Evolutionary conservation across 176 grass and related monocot species (phyloP).

Genomic region (Tuctoria greenei): DNA sequence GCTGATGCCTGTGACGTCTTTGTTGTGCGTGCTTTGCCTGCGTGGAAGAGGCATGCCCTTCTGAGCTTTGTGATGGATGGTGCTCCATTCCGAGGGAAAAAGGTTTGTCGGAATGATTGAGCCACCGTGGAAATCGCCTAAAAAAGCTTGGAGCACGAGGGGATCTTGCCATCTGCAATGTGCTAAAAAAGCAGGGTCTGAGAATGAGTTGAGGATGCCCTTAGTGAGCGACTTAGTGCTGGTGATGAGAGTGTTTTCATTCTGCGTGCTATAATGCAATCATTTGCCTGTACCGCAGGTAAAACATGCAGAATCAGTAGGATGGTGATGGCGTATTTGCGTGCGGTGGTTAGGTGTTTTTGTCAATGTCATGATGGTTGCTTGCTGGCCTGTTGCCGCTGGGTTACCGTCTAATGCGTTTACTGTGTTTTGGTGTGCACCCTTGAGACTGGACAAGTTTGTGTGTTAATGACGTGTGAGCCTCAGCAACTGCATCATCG

Average conservation of each 20-base stretch:
- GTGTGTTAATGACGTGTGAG: neutral
- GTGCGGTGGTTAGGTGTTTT: conserved; percentile 26
- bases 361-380: conserved; percentile 25
- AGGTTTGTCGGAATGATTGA: conserved; percentile 24
- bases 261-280: conserved; percentile 23
- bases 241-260: neutral
- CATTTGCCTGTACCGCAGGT: neutral
- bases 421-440: neutral
- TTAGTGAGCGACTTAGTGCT: neutral
- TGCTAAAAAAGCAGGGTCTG: neutral
- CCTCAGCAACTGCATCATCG: neutral
- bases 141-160: neutral
- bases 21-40: conserved; percentile 1
- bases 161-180: neutral
- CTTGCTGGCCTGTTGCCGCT: neutral
- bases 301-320: conserved; percentile 12
- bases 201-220: neutral
- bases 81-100: neutral
- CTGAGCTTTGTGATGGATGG: neutral
- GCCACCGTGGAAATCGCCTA: neutral
- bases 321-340: conserved; percentile 19
- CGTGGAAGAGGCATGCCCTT: neutral
- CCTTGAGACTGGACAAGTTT: neutral
- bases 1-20: neutral
- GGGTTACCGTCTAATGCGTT: neutral